Evolutionary conservation across 2,329 filamentous ascomycete genomes (phyloP), one percentile per base, ranked within the genome.

Genomic region (Colletotrichum sp.): DNA sequence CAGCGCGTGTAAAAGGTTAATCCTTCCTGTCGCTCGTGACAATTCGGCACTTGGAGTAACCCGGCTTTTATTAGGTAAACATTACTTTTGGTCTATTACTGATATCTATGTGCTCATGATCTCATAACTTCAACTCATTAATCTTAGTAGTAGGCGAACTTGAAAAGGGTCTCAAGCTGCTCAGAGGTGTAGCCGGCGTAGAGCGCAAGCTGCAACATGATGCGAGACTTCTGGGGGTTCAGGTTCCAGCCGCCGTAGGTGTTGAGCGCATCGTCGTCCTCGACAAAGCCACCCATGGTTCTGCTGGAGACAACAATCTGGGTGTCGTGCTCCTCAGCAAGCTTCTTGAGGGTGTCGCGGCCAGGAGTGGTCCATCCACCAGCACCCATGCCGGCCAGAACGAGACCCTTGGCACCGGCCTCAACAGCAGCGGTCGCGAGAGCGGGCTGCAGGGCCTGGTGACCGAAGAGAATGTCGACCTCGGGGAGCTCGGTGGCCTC

Each of bases 391-490:
- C 90, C 90, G 0, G 90, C 90, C 26, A 89, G 88, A 2, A 92
- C 89, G 12, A 92, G 84, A 2, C 91, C 91, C 76, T 88, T 81
- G 0, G 90, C 89, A 3, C 90, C 90, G 8, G 82, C 84, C 2
- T 83, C 83, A n/a, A 90, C 85, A 4, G 89, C 87, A 0, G 87
- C 86, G 30, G 85, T 82, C 57, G 90, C 87, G 3, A 91, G 84
- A 21, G 81, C 81, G 24, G 88, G 83, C 76, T 88, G 84, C 79
- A 90, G 88, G 72, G 88, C 89, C 78, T 92, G 87, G 81, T 92
- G 87, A 1, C 88, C 86, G 80, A 90, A 91, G 7, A 92, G 80
- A 36, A 92, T 88, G 77, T 91, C 90, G 32, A 92, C 89, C 72
- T 88, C 84, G 1, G 90, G 90, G 30, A 92, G 84, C 4, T 78